phyloP scores from a whole-genome alignment of 768 basidiomycete genomes.

The Crassisporium funariophilum region DNA sequence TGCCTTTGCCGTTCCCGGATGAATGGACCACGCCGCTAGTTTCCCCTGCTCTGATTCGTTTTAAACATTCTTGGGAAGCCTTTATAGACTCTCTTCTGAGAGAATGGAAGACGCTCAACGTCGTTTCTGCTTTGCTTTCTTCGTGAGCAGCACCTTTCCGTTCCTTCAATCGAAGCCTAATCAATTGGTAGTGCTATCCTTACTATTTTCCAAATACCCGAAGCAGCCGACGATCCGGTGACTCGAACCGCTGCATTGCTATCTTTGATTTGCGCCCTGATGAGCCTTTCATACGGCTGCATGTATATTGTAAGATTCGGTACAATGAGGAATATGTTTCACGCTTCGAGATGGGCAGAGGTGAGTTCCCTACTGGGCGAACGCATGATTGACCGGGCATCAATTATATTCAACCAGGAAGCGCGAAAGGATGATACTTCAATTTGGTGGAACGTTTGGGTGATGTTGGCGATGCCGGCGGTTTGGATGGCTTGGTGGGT shows the following conservation, averaged over 20 bases:
- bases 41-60: slow-evolving; percentile 64
- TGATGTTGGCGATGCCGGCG: slow-evolving; percentile 51
- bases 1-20: slow-evolving; percentile 50
- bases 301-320: slow-evolving; percentile 73
- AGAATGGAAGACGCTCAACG: slow-evolving; percentile 77
- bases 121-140: slow-evolving; percentile 65
- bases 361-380: slow-evolving; percentile 31
- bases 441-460: slow-evolving; percentile 41
- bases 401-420: slow-evolving; percentile 42
- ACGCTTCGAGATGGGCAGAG: slow-evolving; percentile 74
- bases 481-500: slow-evolving; percentile 70
- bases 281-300: slow-evolving; percentile 75
- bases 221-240: slow-evolving; percentile 59
- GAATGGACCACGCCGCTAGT: slow-evolving; percentile 57
- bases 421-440: slow-evolving; percentile 44
- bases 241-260: slow-evolving; percentile 63
- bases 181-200: slow-evolving; percentile 56
- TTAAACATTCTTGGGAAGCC: slow-evolving; percentile 68
- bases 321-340: slow-evolving; percentile 71
- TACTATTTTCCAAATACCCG: slow-evolving; percentile 62
- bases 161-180: not conserved
- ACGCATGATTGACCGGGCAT: not conserved
- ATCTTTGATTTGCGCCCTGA: slow-evolving; percentile 66
- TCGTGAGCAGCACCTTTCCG: slow-evolving; percentile 34
- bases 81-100: slow-evolving; percentile 70